Evolutionary conservation across 495 filamentous ascomycete species (phyloP).

Genomic region (Talaromyces adpressus): DNA sequence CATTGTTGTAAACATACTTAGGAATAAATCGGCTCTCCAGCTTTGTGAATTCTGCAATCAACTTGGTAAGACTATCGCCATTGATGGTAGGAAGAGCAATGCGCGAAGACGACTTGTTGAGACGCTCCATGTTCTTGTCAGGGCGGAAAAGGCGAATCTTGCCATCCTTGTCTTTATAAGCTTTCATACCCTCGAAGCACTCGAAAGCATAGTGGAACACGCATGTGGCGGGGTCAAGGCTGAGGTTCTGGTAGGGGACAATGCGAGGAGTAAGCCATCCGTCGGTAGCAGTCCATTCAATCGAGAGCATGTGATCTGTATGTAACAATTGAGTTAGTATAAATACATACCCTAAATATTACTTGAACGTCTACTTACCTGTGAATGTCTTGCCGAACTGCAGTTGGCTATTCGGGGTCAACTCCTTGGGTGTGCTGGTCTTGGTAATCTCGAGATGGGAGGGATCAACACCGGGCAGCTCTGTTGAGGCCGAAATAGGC

Average conservation of each 20-base stretch:
- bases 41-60: slow-evolving; percentile 72
- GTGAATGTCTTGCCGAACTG: slow-evolving; percentile 87
- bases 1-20: slow-evolving; percentile 30
- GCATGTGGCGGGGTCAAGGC: slow-evolving; percentile 90
- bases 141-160: slow-evolving; percentile 86
- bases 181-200: slow-evolving; percentile 98
- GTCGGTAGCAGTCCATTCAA: slow-evolving; percentile 81
- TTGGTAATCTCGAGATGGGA: slow-evolving; percentile 66
- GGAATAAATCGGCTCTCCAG: slow-evolving; percentile 88
- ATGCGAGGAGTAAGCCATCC: slow-evolving; percentile 81
- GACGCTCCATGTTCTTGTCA: slow-evolving; percentile 87
- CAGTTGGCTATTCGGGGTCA: slow-evolving; percentile 67
- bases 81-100: slow-evolving; percentile 88
- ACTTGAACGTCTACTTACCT: slow-evolving; percentile 37
- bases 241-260: slow-evolving; percentile 91
- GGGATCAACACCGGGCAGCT: slow-evolving; percentile 61
- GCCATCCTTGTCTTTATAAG: slow-evolving; percentile 75
- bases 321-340: neutral
- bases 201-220: slow-evolving; percentile 98
- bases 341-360: neutral
- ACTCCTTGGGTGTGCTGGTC: slow-evolving; percentile 66
- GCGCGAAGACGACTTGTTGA: slow-evolving; percentile 82
- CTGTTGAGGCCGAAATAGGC: slow-evolving; percentile 44
- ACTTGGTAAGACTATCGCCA: slow-evolving; percentile 59
- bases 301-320: slow-evolving; percentile 89